These are phyloP conservation scores for Kodamaea ohmeri DNA, from an alignment of 1,139 yeast genomes.

Conservation along the genomic window DNA sequence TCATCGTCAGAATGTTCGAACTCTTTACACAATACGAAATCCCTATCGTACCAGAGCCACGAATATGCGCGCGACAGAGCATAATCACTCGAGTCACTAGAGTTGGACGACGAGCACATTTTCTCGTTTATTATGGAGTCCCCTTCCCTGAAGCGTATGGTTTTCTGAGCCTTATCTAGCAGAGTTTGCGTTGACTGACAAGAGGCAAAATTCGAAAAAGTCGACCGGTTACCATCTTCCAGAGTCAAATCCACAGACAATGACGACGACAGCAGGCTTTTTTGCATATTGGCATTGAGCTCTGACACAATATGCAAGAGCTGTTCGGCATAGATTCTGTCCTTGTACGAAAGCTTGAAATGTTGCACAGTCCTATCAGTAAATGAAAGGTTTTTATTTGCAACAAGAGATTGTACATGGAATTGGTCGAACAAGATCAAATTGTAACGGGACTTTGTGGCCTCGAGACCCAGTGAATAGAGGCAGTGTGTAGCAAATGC, in stretches of 20 bases:
- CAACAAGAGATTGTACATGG: slow-evolving; percentile 14
- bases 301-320: slow-evolving; percentile 23
- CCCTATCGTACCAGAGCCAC: slow-evolving; percentile 42
- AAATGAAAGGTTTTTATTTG: slow-evolving; percentile 12
- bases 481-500: slow-evolving; percentile 23
- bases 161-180: slow-evolving; percentile 7
- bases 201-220: background rate
- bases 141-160: slow-evolving; percentile 20
- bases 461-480: slow-evolving; percentile 30
- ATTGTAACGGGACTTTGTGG: slow-evolving; percentile 27
- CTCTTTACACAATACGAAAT: slow-evolving; percentile 28
- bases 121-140: slow-evolving; percentile 17
- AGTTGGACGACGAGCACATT: slow-evolving; percentile 2
- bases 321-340: slow-evolving; percentile 27
- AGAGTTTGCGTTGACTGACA: background rate
- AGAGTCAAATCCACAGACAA: background rate
- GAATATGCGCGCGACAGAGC: slow-evolving; percentile 15
- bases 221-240: background rate
- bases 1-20: slow-evolving; percentile 25
- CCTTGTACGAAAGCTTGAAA: slow-evolving; percentile 29
- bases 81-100: slow-evolving; percentile 5
- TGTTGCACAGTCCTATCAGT: slow-evolving; percentile 27
- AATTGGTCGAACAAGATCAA: slow-evolving; percentile 25
- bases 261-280: background rate
- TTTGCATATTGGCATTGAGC: slow-evolving; percentile 16